Evolutionary conservation across 306 rosid species (phyloP).

Genomic region (Bauhinia variegata): DNA sequence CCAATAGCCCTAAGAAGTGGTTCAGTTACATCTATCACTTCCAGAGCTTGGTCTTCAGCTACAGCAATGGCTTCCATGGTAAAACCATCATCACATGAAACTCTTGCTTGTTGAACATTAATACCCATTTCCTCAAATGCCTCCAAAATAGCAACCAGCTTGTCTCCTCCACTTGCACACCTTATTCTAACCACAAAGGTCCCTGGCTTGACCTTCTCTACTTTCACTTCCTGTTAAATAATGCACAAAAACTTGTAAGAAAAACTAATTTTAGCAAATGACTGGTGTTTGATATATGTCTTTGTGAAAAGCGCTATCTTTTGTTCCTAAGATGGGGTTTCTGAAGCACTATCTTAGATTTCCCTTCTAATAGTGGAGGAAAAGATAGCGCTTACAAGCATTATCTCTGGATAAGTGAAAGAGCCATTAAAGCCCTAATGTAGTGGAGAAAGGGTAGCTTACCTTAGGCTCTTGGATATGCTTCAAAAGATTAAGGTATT

Average conservation of each 20-base stretch:
- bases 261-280: not conserved
- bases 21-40: slow-evolving; percentile 49
- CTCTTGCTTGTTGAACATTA: slow-evolving; percentile 67
- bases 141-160: slow-evolving; percentile 66
- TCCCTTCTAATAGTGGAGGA: too few relatives aligned
- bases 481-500: slow-evolving; percentile 27
- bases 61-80: slow-evolving; percentile 69
- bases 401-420: too few relatives aligned
- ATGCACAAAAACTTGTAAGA: not conserved
- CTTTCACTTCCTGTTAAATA: slow-evolving; percentile 64
- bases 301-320: too few relatives aligned
- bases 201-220: slow-evolving; percentile 63
- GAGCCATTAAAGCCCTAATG: too few relatives aligned
- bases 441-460: not conserved
- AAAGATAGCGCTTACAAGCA: too few relatives aligned
- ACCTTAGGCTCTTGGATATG: slow-evolving; percentile 43
- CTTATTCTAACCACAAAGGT: slow-evolving; percentile 54
- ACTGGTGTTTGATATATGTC: not conserved
- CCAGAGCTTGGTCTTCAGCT: slow-evolving; percentile 49
- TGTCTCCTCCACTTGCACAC: slow-evolving; percentile 63
- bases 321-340: too few relatives aligned
- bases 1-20: slow-evolving; percentile 55
- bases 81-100: slow-evolving; percentile 63
- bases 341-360: too few relatives aligned
- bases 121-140: slow-evolving; percentile 69